Evolutionary conservation across 768 basidiomycete genomes (phyloP).

Genomic region (Phaeotremella skinneri): DNA sequence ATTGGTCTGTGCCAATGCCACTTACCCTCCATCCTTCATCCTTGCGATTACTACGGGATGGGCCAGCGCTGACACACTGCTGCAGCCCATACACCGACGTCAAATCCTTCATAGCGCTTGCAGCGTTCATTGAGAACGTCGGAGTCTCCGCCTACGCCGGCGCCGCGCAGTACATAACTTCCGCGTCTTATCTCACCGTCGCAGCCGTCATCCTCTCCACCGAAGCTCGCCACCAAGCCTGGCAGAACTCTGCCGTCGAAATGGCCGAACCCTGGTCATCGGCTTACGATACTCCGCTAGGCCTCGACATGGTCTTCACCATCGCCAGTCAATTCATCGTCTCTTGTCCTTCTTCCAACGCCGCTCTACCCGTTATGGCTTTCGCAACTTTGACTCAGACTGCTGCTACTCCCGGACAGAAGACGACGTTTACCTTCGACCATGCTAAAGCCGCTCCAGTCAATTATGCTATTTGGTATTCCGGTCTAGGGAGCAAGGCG

Average conservation of each 20-base stretch:
- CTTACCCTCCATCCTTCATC: constrained; percentile 1
- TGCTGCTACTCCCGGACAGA: constrained; percentile 32
- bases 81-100: constrained; percentile 56
- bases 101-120: constrained; percentile 57
- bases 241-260: constrained; percentile 59
- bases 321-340: constrained; percentile 57
- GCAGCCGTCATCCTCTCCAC: constrained; percentile 63
- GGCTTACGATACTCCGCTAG: constrained; percentile 59
- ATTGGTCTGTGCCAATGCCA: background rate
- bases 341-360: constrained; percentile 60
- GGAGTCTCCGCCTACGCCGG: constrained; percentile 63
- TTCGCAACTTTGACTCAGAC: constrained; percentile 56
- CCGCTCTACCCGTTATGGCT: constrained; percentile 57
- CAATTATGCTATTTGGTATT: constrained; percentile 43
- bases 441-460: constrained; percentile 47
- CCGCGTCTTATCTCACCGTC: constrained; percentile 55
- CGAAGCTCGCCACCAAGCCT: constrained; percentile 65
- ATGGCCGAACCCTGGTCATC: constrained; percentile 58
- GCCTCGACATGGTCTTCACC: constrained; percentile 57
- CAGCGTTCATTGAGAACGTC: constrained; percentile 61
- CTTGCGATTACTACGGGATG: background rate
- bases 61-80: background rate
- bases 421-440: constrained; percentile 58
- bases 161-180: constrained; percentile 56
- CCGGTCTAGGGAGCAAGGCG: constrained; percentile 30